Evolutionary conservation across 768 basidiomycete species (phyloP).

Genomic region (Naganishia antarctica): DNA sequence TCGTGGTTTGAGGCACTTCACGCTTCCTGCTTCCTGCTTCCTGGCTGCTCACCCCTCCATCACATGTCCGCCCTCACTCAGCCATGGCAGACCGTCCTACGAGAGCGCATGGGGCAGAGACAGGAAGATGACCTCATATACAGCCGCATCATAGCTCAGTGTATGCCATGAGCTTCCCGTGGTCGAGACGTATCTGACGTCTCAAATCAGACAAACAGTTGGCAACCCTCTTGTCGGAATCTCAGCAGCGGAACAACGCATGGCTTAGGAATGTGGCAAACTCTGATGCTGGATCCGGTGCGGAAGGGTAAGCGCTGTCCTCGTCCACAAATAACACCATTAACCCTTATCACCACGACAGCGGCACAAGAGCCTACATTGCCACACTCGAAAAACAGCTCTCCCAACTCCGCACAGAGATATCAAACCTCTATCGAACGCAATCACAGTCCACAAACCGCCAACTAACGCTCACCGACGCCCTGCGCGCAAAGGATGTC

Average conservation of each 20-base stretch:
- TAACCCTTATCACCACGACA: constrained; percentile 6
- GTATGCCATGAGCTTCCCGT: background rate
- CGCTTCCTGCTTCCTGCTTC: too few relatives aligned
- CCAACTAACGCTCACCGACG: constrained; percentile 91
- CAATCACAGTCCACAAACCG: constrained; percentile 79
- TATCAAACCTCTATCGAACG: constrained; percentile 90
- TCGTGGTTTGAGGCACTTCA: too few relatives aligned
- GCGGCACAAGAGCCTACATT: constrained; percentile 45
- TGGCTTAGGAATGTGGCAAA: constrained; percentile 54
- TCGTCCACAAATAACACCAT: background rate
- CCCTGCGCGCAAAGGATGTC: constrained; percentile 88
- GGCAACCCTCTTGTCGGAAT: constrained; percentile 59
- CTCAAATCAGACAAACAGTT: background rate
- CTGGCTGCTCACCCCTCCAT: background rate
- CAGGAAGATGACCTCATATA: background rate
- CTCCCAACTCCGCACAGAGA: constrained; percentile 81
- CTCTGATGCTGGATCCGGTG: background rate
- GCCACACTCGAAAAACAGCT: constrained; percentile 90
- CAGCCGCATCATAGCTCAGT: constrained; percentile 4
- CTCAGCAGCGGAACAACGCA: constrained; percentile 87
- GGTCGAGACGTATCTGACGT: too few relatives aligned
- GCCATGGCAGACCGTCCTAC: constrained; percentile 7
- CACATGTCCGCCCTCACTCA: background rate
- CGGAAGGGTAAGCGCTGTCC: constrained; percentile 35
- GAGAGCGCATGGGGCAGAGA: constrained; percentile 8